phyloP scores from a whole-genome alignment of 495 filamentous ascomycete genomes.

The Polyplosphaeria fusca region DNA sequence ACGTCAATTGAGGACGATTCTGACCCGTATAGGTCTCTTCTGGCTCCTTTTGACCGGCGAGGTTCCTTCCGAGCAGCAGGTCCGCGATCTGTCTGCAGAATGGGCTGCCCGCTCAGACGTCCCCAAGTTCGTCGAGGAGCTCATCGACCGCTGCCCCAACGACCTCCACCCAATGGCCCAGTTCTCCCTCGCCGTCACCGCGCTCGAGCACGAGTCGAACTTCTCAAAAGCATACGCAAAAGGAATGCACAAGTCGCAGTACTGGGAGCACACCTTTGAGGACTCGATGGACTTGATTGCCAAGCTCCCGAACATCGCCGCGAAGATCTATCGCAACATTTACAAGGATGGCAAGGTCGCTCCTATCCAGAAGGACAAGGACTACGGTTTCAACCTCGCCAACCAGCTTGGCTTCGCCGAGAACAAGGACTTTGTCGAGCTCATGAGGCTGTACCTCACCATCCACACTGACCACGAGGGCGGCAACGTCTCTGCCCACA shows the following conservation, averaged over 20 bases:
- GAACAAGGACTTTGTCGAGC: constrained; percentile 96
- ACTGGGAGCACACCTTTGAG: constrained; percentile 99
- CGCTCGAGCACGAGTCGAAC: constrained; percentile 94
- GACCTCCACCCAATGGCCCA: constrained; percentile 99
- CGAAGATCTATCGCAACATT: constrained; percentile 98
- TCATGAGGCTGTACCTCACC: constrained; percentile 97
- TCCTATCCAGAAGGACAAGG: constrained; percentile 93
- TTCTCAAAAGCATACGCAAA: constrained; percentile 98
- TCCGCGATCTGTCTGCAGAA: constrained; percentile 93
- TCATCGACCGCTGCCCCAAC: constrained; percentile 98
- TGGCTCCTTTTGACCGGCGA: constrained; percentile 98
- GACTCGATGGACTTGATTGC: constrained; percentile 99
- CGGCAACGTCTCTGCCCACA: constrained; percentile 97
- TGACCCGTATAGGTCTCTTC: constrained; percentile 90
- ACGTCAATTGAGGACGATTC: constrained; percentile 86
- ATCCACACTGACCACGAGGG: constrained; percentile 98
- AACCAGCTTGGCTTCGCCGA: constrained; percentile 95
- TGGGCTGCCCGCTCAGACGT: constrained; percentile 97
- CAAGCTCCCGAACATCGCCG: constrained; percentile 96
- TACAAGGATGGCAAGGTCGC: constrained; percentile 99
- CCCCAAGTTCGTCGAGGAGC: constrained; percentile 95
- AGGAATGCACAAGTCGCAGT: constrained; percentile 97
- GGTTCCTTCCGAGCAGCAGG: constrained; percentile 94
- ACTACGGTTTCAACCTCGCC: constrained; percentile 96
- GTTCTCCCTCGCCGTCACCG: constrained; percentile 95